Base-by-base conservation (phyloP, 306 rosid genomes). In the Sophora flavescens region DNA sequence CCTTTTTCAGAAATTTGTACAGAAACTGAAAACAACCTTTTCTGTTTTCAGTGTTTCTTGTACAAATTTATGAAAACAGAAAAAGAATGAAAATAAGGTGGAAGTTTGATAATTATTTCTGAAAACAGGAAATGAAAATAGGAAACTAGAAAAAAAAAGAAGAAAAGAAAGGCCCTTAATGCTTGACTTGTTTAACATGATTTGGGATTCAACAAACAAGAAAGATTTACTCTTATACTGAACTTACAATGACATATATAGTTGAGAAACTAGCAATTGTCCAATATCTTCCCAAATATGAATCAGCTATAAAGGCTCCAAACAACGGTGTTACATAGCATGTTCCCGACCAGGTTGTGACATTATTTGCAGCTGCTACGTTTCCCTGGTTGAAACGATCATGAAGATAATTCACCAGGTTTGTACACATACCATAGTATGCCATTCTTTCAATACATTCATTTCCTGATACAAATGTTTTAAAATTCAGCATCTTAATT, bases 221-320 rank as follows among this genome's bases (percentile, higher is more conserved):
- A 22, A 22, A 22, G 22, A n/a, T 14, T 33, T 56, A 50, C 26
- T 65, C 36, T 63, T 72, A 36, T 36, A 36, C 32, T 68, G 9
- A 83, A 81, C 98, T 88, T 87, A 93, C 98, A 51, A 80, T 15
- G 30, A 73, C 91, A 76, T 93, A 93, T 66, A 93, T 18, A 17
- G 53, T 71, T 6, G 97, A 87, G 80, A 93, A 93, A 76, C 70
- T 77, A 41, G 96, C 92, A 84, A 93, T 93, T 14, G 98, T 93
- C 97, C 98, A 91, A 86, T 85, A 93, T 91, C 98, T 93, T 89
- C 98, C 98, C 59, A 91, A 51, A 85, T 93, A 93, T 16, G 98
- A 84, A 84, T 93, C 98, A 74, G 98, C 97, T 6, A 93, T 71
- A 87, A 93, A 93, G 59, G 98, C 98, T 74, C 98, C 98, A 52